A percentile compares a stretch with the other conserved stretches of the same genome.
Conservation (phyloP, 1,139 yeast species). For the Hansenula anomala region DNA sequence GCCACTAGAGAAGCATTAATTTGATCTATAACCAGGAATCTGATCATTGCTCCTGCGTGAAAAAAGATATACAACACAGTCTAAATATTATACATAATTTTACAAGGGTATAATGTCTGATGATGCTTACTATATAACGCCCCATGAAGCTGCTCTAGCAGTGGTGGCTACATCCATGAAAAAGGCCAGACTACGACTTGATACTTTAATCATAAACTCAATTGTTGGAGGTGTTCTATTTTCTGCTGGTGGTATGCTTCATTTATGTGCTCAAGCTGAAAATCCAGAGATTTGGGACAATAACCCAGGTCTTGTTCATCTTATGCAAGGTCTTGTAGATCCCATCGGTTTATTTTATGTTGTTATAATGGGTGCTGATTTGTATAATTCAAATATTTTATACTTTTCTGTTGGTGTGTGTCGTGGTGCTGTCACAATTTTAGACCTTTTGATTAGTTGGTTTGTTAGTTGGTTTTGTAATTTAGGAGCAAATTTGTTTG, state of each 20-base stretch:
- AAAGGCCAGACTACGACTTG: constrained; percentile 60
- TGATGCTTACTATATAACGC: constrained; percentile 58
- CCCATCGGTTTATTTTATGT: constrained; percentile 73
- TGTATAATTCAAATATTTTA: constrained; percentile 67
- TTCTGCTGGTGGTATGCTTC: constrained; percentile 70
- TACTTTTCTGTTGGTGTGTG: constrained; percentile 64
- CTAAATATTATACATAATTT: no score
- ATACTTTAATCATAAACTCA: constrained; percentile 55
- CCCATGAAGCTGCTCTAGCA: constrained; percentile 77
- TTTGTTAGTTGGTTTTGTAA: constrained; percentile 63
- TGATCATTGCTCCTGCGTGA: no score
- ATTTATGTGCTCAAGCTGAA: constrained; percentile 49
- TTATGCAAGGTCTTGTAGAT: constrained; percentile 53
- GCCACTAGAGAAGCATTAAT: no score
- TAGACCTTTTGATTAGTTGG: constrained; percentile 67
- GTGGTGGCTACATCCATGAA: constrained; percentile 83
- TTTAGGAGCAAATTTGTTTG: constrained; percentile 58
- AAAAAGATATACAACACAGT: no score
- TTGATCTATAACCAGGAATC: no score
- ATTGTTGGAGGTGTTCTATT: constrained; percentile 68
- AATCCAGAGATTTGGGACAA: constrained; percentile 35
- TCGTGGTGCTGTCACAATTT: constrained; percentile 61
- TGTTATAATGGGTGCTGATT: constrained; percentile 66
- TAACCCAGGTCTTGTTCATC: constrained; percentile 50
- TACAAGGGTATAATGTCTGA: constrained; percentile 25